Evolutionary conservation across 2,329 filamentous ascomycete species (phyloP), one percentile per base, ranked within the genome.

Genomic region (Beauveria varroae): DNA sequence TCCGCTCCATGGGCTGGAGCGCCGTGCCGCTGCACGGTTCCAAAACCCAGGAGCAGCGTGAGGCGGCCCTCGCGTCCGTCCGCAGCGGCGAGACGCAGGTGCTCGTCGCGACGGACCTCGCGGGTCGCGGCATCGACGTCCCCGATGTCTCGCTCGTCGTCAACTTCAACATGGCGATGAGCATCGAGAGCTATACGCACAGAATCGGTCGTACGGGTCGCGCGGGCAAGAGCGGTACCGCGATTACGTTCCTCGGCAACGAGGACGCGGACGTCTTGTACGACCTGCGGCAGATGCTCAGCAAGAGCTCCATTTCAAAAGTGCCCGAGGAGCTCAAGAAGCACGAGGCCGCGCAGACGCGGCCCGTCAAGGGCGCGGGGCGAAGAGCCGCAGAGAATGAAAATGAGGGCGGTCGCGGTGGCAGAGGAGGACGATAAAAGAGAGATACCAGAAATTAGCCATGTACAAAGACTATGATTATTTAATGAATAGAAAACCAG

Each of bases 161-260:
- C 73, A 99, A 99, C 79, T 99, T 98, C 84, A 99, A 98, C 81
- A 98, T 99, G 95, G 89, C 95, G 0, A 86, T 79, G 14, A 91
- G 81, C 67, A 98, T 99, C 67, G 95, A 99, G 77, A 89, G 86
- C 71, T 99, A 99, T 74, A 98, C 93, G 2, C 95, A 99, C 80
- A 88, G 95, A 78, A 89, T 99, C 70, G 95, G 95, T 74, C 89
- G 95, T 78, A 99, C 95, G 1, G 95, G 95, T 81, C 89, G 95
- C 86, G 95, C 95, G 2, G 95, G 95, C 64, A 98, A 98, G 84
- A 93, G 85, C 67, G 95, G 95, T 87, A 87, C 96, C 56, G 90
- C 95, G 2, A 95, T 99, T 65, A 99, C 95, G 0, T 99, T 99
- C 80, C 75, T 98, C 70, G 93, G 92, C 63, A 88, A 85, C 67